Conservation (phyloP, 208 protist genomes). For the Leishmania lainsoni region DNA sequence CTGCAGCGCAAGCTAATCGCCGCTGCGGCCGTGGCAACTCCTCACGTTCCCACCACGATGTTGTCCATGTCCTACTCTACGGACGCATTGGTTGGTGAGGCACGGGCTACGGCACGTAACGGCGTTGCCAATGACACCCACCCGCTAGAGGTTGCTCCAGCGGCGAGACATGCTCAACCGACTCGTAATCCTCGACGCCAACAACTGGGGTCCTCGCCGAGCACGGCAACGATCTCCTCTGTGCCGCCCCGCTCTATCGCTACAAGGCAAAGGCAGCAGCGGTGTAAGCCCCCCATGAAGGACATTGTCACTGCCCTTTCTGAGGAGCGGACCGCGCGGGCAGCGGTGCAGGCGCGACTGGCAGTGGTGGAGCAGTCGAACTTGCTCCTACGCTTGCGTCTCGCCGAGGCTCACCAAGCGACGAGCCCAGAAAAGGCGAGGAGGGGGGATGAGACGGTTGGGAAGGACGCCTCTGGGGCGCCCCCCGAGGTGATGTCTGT, state of each 20-base stretch:
- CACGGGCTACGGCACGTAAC: not conserved
- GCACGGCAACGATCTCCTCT: not conserved
- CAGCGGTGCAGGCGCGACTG: slow-evolving; percentile 5
- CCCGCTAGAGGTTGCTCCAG: not conserved
- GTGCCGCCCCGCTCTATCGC: not conserved
- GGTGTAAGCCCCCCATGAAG: not conserved
- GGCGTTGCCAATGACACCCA: not conserved
- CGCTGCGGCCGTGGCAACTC: not conserved
- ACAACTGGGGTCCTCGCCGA: not conserved
- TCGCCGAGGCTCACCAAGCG: not conserved
- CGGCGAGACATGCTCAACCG: not conserved
- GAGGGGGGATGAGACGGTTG: not conserved
- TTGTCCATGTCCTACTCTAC: not conserved
- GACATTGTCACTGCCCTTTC: not conserved
- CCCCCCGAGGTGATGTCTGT: not conserved
- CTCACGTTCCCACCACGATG: not conserved
- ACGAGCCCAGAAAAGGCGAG: not conserved
- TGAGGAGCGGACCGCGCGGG: not conserved
- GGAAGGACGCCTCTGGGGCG: too few species aligned
- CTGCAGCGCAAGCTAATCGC: slow-evolving; percentile 26
- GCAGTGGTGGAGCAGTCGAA: slow-evolving; percentile 16
- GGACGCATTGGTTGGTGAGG: not conserved
- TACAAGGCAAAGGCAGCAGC: not conserved
- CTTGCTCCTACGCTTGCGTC: slow-evolving; percentile 22
- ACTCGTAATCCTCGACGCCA: not conserved